A percentile compares a stretch with the other conserved stretches of the same genome.
phyloP scores from a whole-genome alignment of 2,329 filamentous ascomycete species.

The Orbilia blumenaviensis region DNA sequence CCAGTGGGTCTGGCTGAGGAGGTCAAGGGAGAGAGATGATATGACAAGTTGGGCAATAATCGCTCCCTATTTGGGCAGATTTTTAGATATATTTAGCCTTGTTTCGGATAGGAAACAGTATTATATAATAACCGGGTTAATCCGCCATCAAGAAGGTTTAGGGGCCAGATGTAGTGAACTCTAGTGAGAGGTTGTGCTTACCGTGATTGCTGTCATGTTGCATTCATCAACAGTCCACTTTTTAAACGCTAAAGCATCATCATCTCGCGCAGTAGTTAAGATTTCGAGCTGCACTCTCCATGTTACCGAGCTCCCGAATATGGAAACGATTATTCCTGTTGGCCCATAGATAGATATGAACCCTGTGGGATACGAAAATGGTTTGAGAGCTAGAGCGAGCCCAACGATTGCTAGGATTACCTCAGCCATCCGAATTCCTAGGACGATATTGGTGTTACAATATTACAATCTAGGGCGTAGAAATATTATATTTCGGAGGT shows the following conservation, averaged over 20 bases:
- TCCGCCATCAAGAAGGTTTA: too few species aligned
- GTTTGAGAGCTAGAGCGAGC: too few species aligned
- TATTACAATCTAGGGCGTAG: too few species aligned
- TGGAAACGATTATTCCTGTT: not conserved
- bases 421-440: too few species aligned
- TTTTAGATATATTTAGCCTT: too few species aligned
- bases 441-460: too few species aligned
- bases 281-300: not conserved
- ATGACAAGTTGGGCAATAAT: conserved; percentile 18
- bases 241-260: conserved; percentile 6
- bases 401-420: too few species aligned
- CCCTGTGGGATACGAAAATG: not conserved
- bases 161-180: too few species aligned
- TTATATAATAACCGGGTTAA: not conserved
- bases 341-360: not conserved
- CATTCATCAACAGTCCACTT: conserved; percentile 9
- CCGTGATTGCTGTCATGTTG: not conserved
- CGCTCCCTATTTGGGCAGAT: not conserved
- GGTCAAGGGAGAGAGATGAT: conserved; percentile 2
- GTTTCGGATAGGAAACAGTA: too few species aligned
- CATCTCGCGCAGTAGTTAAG: not conserved
- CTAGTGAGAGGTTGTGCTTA: not conserved
- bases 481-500: too few species aligned
- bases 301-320: not conserved
- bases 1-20: not conserved